These are phyloP conservation scores for Trichoderma polysporum DNA, from an alignment of 2,329 filamentous ascomycete genomes.

Conservation along the genomic window DNA sequence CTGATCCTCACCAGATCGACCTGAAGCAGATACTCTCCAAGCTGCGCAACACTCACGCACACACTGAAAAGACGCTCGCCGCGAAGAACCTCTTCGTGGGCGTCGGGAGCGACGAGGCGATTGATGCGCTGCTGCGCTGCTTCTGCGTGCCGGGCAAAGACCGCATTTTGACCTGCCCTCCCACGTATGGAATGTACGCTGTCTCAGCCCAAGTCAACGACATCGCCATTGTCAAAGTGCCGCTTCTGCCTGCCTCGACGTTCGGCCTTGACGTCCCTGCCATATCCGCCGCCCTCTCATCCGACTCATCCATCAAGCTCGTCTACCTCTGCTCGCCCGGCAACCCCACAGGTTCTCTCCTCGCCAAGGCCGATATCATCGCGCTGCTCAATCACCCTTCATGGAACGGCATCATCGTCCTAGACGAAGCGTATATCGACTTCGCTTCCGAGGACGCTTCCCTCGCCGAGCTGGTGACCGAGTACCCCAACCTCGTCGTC, in stretches of 20 bases:
- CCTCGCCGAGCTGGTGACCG: constrained; percentile 85
- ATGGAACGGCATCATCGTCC: constrained; percentile 91
- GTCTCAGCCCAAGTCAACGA: constrained; percentile 96
- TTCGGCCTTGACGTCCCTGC: constrained; percentile 74
- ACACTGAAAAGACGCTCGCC: constrained; percentile 70
- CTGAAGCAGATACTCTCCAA: constrained; percentile 85
- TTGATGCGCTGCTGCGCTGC: constrained; percentile 88
- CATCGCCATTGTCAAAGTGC: constrained; percentile 80
- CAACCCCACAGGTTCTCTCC: constrained; percentile 82
- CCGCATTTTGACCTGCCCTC: constrained; percentile 90
- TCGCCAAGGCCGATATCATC: constrained; percentile 72
- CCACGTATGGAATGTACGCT: constrained; percentile 97
- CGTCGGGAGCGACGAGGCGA: constrained; percentile 94
- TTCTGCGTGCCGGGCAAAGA: constrained; percentile 88
- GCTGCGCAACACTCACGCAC: constrained; percentile 80
- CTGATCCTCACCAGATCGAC: constrained; percentile 87
- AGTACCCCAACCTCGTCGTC: constrained; percentile 94
- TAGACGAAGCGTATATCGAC: constrained; percentile 96
- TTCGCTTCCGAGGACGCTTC: constrained; percentile 77
- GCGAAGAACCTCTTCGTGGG: constrained; percentile 90
- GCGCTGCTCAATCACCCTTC: constrained; percentile 77
- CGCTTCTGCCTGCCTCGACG: constrained; percentile 66
- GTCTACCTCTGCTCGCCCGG: constrained; percentile 93
- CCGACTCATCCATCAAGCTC: constrained; percentile 69
- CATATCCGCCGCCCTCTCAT: constrained; percentile 64